These are phyloP conservation scores for Francoa sonchifolia DNA, from an alignment of 441 rosid genomes.

Conservation along the genomic window DNA sequence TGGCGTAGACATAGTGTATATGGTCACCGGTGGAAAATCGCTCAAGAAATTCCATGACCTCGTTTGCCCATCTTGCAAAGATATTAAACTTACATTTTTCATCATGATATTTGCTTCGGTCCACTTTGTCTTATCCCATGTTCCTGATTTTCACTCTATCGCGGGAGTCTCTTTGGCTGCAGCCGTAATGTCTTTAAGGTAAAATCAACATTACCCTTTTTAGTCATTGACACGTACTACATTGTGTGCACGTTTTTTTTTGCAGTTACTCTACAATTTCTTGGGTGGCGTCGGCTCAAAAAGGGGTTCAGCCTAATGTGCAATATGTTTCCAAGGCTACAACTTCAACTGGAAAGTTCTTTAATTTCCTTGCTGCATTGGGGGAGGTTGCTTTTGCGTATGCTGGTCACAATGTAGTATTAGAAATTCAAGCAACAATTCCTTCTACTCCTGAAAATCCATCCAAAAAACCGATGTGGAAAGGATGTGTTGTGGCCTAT, in stretches of 20 bases:
- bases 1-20: slow-evolving; percentile 36
- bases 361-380: slow-evolving; percentile 29
- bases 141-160: slow-evolving; percentile 51
- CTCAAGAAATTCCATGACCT: slow-evolving; percentile 32
- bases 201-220: background rate
- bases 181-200: slow-evolving; percentile 47
- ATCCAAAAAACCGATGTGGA: slow-evolving; percentile 53
- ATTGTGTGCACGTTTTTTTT: background rate
- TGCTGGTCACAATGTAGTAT: slow-evolving; percentile 51
- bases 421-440: slow-evolving; percentile 57
- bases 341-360: slow-evolving; percentile 20
- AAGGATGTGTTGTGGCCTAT: slow-evolving; percentile 38
- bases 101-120: slow-evolving; percentile 39
- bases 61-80: slow-evolving; percentile 22
- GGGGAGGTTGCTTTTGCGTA: slow-evolving; percentile 51
- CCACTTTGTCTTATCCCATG: slow-evolving; percentile 39
- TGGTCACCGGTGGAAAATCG: slow-evolving; percentile 46
- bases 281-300: slow-evolving; percentile 33
- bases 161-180: slow-evolving; percentile 36
- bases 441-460: slow-evolving; percentile 49
- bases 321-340: slow-evolving; percentile 20
- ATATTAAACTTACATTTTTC: slow-evolving; percentile 31
- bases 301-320: slow-evolving; percentile 29
- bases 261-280: slow-evolving; percentile 42
- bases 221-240: background rate